A percentile compares a stretch with the other conserved stretches of the same genome.
Conservation (phyloP, 2,329 filamentous ascomycete genomes). For the Cladosporium sp. region DNA sequence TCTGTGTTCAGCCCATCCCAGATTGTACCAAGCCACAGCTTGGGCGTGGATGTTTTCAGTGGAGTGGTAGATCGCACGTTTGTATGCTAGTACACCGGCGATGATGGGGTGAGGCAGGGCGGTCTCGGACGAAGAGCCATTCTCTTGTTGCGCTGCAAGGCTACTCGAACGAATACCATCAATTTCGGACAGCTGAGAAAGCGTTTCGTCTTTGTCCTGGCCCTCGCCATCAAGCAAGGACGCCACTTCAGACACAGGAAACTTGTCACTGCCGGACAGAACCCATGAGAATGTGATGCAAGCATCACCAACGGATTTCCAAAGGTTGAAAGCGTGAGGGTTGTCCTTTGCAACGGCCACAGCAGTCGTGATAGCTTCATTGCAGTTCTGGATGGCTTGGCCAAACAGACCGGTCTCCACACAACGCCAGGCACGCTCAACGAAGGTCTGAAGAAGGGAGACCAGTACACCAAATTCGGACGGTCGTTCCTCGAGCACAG, state of each 20-base stretch:
- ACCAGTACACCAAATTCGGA: constrained; percentile 82
- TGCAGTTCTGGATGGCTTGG: constrained; percentile 68
- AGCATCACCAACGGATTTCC: constrained; percentile 88
- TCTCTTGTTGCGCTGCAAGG: not conserved
- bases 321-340: constrained; percentile 80
- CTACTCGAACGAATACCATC: not conserved
- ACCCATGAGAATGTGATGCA: constrained; percentile 79
- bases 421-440: constrained; percentile 74
- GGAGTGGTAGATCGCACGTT: constrained; percentile 74
- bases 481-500: constrained; percentile 64
- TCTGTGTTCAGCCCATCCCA: constrained; percentile 88
- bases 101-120: constrained; percentile 52
- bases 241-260: constrained; percentile 58
- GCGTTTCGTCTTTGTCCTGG: constrained; percentile 45
- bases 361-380: constrained; percentile 65
- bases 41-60: constrained; percentile 77
- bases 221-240: constrained; percentile 55
- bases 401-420: constrained; percentile 83
- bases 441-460: constrained; percentile 79
- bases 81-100: constrained; percentile 73
- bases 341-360: constrained; percentile 57
- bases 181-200: constrained; percentile 62
- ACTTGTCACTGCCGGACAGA: constrained; percentile 60
- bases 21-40: constrained; percentile 93
- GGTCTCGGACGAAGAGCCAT: constrained; percentile 14